Evolutionary conservation across 331 rosid species (phyloP), one percentile per base, ranked within the genome.

Genomic region (Erythrophleum ivorense): DNA sequence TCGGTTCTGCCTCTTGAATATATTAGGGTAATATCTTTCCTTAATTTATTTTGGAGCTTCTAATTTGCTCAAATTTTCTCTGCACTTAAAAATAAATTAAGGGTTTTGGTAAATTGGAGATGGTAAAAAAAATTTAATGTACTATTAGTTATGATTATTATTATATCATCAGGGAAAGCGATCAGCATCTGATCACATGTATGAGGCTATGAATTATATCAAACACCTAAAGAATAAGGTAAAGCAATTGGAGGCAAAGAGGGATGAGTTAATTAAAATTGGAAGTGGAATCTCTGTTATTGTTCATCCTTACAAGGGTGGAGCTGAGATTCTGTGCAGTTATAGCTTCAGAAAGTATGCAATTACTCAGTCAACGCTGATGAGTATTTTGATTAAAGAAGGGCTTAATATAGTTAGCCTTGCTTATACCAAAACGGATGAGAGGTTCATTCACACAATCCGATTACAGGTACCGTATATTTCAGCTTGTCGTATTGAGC

Each of bases 191-290:
- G 94, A 92, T 71, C 91, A 90, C 46, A 85, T 88, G 86, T 31
- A 82, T 76, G 94, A 79, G 59, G 91, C 94, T 12, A 86, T 86
- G 63, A 87, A 88, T 79, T 87, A 90, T 21, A 90, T 92, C 69
- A 81, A 83, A 29, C 85, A 85, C 50, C 48, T 79, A 18, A 71
- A 80, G 73, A 81, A 33, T 38, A 88, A 79, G 78, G 86, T 87
- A 43, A 67, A 85, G 75, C 68, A 84, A 29, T 73, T 90, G 65
- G 36, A 83, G 74, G 75, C 21, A 66, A 81, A 71, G 70, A 84
- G 78, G 80, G 94, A 86, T 78, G 79, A 84, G 50, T 90, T 87
- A 19, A 75, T 63, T 43, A 16, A 45, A 82, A 87, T 57, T 31
- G 68, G 10, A 63, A 38, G 13, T 33, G 36, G 68, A 14, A 86